Evolutionary conservation across 2,329 filamentous ascomycete species (phyloP).

Genomic region (Aspergillus oerlinghausenensis): DNA sequence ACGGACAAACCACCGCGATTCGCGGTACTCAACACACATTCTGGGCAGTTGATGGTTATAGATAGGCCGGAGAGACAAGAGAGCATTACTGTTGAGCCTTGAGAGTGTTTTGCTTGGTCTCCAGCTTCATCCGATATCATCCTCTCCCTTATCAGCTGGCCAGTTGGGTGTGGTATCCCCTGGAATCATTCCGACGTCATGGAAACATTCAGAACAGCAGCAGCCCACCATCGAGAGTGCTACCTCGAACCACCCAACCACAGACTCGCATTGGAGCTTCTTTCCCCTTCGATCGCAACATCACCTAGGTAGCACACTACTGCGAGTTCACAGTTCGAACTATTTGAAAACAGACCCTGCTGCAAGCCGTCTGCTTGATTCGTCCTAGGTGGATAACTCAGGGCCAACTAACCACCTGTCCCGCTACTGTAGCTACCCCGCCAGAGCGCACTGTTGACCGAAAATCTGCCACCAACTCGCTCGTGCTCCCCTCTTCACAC

Average conservation of each 20-base stretch:
- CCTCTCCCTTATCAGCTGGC: background rate
- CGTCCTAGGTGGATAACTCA: background rate
- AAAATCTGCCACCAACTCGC: background rate
- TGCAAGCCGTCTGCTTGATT: background rate
- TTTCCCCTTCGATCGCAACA: background rate
- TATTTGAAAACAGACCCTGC: background rate
- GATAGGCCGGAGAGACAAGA: background rate
- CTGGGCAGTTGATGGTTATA: background rate
- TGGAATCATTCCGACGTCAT: background rate
- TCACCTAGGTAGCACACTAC: background rate
- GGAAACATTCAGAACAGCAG: background rate
- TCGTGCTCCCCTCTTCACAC: background rate
- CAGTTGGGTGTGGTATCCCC: background rate
- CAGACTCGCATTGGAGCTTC: background rate
- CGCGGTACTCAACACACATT: background rate
- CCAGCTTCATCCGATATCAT: background rate
- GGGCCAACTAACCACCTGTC: background rate
- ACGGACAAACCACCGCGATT: background rate
- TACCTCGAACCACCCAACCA: background rate
- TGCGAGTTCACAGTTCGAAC: background rate
- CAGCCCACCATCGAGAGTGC: background rate
- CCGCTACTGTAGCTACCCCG: conserved; percentile 3
- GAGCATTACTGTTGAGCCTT: background rate
- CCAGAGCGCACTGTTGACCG: conserved; percentile 2
- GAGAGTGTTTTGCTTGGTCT: background rate